These are phyloP conservation scores for Fraxinus americana DNA, from an alignment of 257 asterid species.

Conservation along the genomic window DNA sequence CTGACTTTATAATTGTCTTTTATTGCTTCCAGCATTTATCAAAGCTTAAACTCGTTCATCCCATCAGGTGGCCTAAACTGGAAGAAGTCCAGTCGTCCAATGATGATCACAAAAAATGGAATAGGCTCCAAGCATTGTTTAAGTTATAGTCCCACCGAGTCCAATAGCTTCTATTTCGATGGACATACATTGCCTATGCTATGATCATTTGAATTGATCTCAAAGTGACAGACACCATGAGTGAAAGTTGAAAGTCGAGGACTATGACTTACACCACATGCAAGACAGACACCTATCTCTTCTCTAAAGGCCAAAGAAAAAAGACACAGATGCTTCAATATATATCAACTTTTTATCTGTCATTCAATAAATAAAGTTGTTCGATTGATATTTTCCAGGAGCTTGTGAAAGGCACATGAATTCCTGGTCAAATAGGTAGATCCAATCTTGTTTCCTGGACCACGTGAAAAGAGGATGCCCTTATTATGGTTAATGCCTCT, in stretches of 20 bases:
- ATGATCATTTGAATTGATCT: background rate
- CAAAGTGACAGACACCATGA: background rate
- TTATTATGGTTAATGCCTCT: constrained; percentile 19
- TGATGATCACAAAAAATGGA: background rate
- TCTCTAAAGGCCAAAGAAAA: background rate
- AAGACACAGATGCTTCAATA: background rate
- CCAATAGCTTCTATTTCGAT: background rate
- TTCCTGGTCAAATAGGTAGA: constrained; percentile 20
- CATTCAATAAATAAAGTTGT: background rate
- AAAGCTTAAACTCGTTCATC: too few relatives aligned
- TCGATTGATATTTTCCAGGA: constrained; percentile 10
- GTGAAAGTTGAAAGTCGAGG: background rate
- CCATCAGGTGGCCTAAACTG: too few relatives aligned
- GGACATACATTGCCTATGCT: too few relatives aligned
- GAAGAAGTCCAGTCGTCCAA: background rate
- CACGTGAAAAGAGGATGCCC: constrained; percentile 3
- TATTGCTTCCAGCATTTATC: too few relatives aligned
- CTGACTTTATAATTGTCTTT: too few relatives aligned
- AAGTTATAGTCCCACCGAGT: background rate
- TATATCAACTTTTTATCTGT: background rate
- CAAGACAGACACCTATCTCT: background rate
- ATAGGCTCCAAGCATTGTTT: background rate
- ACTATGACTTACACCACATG: background rate
- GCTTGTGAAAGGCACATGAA: constrained; percentile 18
- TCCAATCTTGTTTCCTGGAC: constrained; percentile 19